Evolutionary conservation across 2,329 filamentous ascomycete genomes (phyloP).

Genomic region (Aspergillus candidus): DNA sequence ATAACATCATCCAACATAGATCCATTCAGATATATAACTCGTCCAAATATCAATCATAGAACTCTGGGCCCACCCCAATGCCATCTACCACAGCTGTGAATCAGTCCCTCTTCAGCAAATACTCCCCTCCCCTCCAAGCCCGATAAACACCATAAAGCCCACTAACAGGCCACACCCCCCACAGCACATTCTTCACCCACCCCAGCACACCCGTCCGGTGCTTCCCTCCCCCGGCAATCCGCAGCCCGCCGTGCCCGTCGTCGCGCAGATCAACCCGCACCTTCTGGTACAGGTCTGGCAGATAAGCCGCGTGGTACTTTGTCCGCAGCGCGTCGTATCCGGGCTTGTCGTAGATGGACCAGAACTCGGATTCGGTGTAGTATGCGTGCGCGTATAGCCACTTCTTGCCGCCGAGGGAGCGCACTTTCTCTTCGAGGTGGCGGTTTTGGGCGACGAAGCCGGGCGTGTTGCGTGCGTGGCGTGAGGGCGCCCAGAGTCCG

Average conservation of each 20-base stretch:
- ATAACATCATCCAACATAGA: too few species aligned
- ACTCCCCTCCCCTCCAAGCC: slow-evolving; percentile 20
- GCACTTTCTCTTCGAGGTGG: slow-evolving; percentile 62
- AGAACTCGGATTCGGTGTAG: slow-evolving; percentile 57
- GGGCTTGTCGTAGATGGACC: slow-evolving; percentile 36
- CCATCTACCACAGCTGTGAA: not conserved
- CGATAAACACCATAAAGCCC: slow-evolving; percentile 22
- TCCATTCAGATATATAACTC: not conserved
- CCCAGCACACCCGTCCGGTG: not conserved
- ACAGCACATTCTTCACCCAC: slow-evolving; percentile 11
- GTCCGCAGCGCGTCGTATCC: slow-evolving; percentile 33
- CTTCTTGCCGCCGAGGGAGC: slow-evolving; percentile 68
- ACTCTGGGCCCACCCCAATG: too few species aligned
- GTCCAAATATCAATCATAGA: not conserved
- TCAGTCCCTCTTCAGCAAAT: slow-evolving; percentile 13
- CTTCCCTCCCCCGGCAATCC: not conserved
- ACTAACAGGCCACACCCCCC: slow-evolving; percentile 21
- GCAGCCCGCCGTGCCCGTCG: slow-evolving; percentile 6
- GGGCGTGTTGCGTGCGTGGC: slow-evolving; percentile 41
- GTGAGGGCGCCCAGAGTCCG: slow-evolving; percentile 73
- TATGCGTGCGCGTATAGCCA: slow-evolving; percentile 85
- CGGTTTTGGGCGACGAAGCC: slow-evolving; percentile 65
- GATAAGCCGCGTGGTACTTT: slow-evolving; percentile 32
- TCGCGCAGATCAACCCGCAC: slow-evolving; percentile 13
- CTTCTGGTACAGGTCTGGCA: slow-evolving; percentile 19